Conservation (phyloP, 768 basidiomycete genomes). For the Imleria badia region DNA sequence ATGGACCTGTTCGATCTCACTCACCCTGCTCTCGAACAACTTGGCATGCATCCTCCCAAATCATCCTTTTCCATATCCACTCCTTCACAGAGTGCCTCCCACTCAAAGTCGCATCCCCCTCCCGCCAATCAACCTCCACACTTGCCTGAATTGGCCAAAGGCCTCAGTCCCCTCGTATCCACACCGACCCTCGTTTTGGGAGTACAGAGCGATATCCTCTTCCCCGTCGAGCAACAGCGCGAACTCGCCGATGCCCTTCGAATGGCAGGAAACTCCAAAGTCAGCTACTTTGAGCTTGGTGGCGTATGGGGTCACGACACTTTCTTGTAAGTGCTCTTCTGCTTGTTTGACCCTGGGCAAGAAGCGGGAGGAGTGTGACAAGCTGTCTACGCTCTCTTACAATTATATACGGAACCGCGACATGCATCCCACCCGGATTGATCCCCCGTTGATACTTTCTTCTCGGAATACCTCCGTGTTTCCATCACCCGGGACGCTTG, state of each 20-base stretch:
- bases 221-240: conserved; percentile 95
- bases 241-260: conserved; percentile 92
- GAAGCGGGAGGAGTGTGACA: background rate
- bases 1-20: conserved; percentile 99
- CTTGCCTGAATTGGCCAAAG: conserved; percentile 72
- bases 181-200: conserved; percentile 88
- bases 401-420: conserved; percentile 12
- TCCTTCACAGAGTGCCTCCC: conserved; percentile 38
- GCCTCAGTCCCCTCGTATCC: conserved; percentile 68
- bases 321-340: conserved; percentile 65
- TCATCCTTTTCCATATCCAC: conserved; percentile 15
- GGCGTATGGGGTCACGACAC: conserved; percentile 99
- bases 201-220: conserved; percentile 95
- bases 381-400: background rate
- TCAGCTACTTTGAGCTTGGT: conserved; percentile 96
- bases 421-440: conserved; percentile 1
- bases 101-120: conserved; percentile 70
- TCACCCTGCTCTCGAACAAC: conserved; percentile 63
- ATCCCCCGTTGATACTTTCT: background rate
- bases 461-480: background rate
- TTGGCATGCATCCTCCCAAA: conserved; percentile 49
- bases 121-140: conserved; percentile 73
- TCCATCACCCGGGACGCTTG: background rate
- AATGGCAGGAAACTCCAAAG: conserved; percentile 82
- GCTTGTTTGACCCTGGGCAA: background rate